These are phyloP conservation scores for Elsinoe batatas DNA, from an alignment of 2,329 filamentous ascomycete genomes.

Conservation along the genomic window DNA sequence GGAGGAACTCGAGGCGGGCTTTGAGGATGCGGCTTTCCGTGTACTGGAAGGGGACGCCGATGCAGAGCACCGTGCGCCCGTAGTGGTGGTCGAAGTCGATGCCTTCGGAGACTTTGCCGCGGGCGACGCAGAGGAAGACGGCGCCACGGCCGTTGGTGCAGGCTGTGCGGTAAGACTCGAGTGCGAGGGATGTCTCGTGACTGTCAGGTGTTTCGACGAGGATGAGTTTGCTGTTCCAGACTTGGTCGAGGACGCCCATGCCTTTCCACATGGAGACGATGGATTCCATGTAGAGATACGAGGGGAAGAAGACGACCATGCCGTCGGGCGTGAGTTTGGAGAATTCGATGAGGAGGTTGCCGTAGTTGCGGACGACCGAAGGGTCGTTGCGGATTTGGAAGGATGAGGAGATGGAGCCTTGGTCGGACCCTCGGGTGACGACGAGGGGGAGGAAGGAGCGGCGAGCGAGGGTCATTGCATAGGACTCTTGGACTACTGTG, in stretches of 20 bases:
- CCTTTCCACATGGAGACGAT: conserved; percentile 99
- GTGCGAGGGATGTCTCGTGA: conserved; percentile 87
- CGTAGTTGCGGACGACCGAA: conserved; percentile 94
- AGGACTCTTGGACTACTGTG: conserved; percentile 91
- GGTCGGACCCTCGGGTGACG: conserved; percentile 87
- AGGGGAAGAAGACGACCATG: conserved; percentile 98
- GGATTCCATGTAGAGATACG: conserved; percentile 97
- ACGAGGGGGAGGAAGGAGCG: conserved; percentile 98
- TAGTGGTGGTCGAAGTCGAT: conserved; percentile 99
- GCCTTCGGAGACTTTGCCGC: conserved; percentile 93
- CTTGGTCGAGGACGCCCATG: conserved; percentile 93
- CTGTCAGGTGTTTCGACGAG: conserved; percentile 95
- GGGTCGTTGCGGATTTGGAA: conserved; percentile 95
- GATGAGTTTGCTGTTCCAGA: conserved; percentile 99
- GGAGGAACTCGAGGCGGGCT: conserved; percentile 87
- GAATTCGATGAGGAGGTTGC: conserved; percentile 86
- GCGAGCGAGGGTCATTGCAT: conserved; percentile 89
- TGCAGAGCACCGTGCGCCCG: conserved; percentile 87
- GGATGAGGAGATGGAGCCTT: conserved; percentile 82
- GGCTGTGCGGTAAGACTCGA: conserved; percentile 94
- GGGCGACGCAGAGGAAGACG: conserved; percentile 84
- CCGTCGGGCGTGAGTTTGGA: conserved; percentile 93
- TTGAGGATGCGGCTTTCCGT: conserved; percentile 96
- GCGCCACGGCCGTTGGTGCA: conserved; percentile 95
- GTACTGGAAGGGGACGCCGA: conserved; percentile 97